Base-by-base conservation (phyloP, 2,329 filamentous ascomycete species). In the Trichoderma pleuroti region DNA sequence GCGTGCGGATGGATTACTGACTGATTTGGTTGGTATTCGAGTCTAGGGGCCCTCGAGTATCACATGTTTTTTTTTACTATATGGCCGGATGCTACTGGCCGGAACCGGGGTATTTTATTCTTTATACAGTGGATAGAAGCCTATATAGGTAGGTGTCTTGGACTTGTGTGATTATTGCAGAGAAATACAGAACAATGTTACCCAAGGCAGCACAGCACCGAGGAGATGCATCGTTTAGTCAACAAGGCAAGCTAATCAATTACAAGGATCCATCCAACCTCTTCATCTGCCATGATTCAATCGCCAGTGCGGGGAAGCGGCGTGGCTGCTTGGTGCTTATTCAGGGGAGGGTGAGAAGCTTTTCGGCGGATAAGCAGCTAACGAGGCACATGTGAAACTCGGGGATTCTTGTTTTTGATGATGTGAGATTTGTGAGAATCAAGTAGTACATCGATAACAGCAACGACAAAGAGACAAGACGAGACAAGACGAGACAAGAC, bases 241-340 rank as follows among this genome's bases (percentile, higher is more conserved):
- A 42, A 42, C 39, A n/a, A 42, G 39, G 39, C 32, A 34, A 34
- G 32, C 32, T 10, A 34, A 10, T 4, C 11, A 34, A 34, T 34
- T 10, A 32, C 10, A 34, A 36, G 11, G 34, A 39, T 39, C 7
- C 36, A 42, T 42, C 36, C 39, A 42, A 11, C 56, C 10, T 59
- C 56, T 62, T 46, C 12, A 46, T 46, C 60, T 39, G 9, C n/a
- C 28, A 36, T 68, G 54, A 68, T 68, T 68, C 65, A 68, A 34
- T 26, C 39, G 62, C 26, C n/a, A 39, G 54, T 68, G 65, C 65
- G 65, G 65, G 65, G 65, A 68, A 68, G 36, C 36, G 65, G 54
- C 34, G 36, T 59, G 65, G 65, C 65, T 68, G 21, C 46, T 52
- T 52, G 46, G 46, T 60, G 54, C 36, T 60, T 34, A 18, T 52